Conservation (phyloP, 2,329 filamentous ascomycete species). For the Fusarium euwallaceae region DNA sequence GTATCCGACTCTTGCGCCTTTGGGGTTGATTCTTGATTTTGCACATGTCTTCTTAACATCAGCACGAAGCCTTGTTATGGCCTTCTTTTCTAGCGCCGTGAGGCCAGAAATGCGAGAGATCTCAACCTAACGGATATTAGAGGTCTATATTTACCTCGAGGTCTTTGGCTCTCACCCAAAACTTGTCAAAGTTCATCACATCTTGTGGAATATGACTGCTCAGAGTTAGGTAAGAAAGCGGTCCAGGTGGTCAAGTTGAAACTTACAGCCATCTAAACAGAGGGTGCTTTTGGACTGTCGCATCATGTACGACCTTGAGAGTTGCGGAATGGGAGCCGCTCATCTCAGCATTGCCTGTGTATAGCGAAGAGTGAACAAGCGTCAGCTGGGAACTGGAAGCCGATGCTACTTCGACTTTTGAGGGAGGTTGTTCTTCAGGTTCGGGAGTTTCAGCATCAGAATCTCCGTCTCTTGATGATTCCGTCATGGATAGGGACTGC, state of each 20-base stretch:
- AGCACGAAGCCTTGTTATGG: constrained; percentile 53
- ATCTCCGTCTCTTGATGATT: constrained; percentile 45
- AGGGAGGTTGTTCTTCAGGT: constrained; percentile 38
- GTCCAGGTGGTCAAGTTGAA: too few species aligned
- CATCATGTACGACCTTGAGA: constrained; percentile 53
- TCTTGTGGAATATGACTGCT: constrained; percentile 55
- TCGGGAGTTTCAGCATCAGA: constrained; percentile 49
- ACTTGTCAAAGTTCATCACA: constrained; percentile 58
- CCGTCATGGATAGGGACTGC: constrained; percentile 32
- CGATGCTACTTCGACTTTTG: constrained; percentile 26
- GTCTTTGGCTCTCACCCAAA: constrained; percentile 50
- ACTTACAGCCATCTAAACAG: constrained; percentile 59
- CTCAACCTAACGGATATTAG: constrained; percentile 47
- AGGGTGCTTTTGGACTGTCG: constrained; percentile 48
- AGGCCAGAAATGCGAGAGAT: constrained; percentile 51
- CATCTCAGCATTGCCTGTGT: constrained; percentile 55
- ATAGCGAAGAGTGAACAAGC: constrained; percentile 52
- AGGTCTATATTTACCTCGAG: not conserved
- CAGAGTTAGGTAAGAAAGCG: too few species aligned
- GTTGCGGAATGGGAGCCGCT: constrained; percentile 53
- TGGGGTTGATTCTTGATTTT: constrained; percentile 54
- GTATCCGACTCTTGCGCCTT: constrained; percentile 55
- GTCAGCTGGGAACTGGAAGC: constrained; percentile 34
- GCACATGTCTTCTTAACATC: constrained; percentile 54
- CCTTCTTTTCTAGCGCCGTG: constrained; percentile 51